Evolutionary conservation across 306 rosid genomes (phyloP).

Genomic region (Pyrus bretschneideri): DNA sequence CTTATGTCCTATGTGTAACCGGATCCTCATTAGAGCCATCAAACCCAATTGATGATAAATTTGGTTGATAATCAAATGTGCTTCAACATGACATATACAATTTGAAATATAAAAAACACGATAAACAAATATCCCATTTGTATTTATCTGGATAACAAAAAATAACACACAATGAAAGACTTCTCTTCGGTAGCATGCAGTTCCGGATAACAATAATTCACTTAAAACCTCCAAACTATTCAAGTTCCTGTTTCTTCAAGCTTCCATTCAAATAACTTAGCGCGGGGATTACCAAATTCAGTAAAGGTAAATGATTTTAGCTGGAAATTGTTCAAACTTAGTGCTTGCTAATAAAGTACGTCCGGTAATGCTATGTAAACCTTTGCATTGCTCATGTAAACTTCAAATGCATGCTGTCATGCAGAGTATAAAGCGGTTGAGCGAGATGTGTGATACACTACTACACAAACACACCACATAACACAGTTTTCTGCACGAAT

Average conservation of each 20-base stretch:
- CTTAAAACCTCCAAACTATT: background rate
- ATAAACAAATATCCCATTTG: background rate
- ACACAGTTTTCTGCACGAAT: background rate
- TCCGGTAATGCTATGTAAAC: background rate
- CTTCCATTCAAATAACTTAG: background rate
- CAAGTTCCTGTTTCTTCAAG: background rate
- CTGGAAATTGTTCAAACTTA: background rate
- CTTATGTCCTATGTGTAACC: background rate
- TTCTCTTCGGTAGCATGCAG: background rate
- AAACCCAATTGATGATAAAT: background rate
- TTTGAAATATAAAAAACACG: background rate
- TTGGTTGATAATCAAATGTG: background rate
- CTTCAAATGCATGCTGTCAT: background rate
- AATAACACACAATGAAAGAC: no score
- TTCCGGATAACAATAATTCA: background rate
- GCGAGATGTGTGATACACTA: background rate
- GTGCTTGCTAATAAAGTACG: background rate
- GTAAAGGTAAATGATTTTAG: background rate
- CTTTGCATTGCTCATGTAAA: background rate
- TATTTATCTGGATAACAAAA: no score
- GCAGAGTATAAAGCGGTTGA: background rate
- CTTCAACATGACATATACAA: background rate
- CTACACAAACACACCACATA: background rate
- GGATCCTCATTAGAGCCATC: background rate
- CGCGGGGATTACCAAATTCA: background rate